Evolutionary conservation across 306 rosid genomes (phyloP).

Genomic region (Sphenostylis stenocarpa): DNA sequence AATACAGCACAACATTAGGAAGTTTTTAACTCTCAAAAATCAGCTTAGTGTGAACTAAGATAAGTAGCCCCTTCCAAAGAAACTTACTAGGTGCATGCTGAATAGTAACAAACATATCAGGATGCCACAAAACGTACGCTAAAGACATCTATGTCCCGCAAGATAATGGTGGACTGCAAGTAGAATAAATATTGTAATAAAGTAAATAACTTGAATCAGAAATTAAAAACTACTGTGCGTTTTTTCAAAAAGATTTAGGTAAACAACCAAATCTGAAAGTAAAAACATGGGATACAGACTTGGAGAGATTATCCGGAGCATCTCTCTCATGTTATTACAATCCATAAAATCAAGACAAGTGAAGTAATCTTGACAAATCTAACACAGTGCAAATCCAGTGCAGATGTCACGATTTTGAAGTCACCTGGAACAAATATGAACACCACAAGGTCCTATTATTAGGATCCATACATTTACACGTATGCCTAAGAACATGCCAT

Average conservation of each 20-base stretch:
- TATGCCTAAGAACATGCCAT: background rate
- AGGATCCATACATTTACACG: background rate
- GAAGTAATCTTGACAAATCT: conserved; percentile 5
- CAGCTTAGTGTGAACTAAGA: background rate
- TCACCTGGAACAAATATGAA: conserved; percentile 47
- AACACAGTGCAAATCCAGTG: conserved; percentile 16
- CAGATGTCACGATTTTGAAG: conserved; percentile 17
- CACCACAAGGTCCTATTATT: background rate
- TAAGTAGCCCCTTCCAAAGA: background rate
- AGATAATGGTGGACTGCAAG: background rate
- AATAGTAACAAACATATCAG: background rate
- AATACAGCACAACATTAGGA: background rate
- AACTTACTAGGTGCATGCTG: background rate
- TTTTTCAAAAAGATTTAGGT: background rate
- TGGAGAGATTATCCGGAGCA: conserved; percentile 10
- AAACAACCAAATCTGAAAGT: conserved; percentile 22
- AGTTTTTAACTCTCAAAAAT: background rate
- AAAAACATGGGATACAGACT: background rate
- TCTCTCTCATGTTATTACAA: conserved; percentile 43
- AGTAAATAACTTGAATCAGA: background rate
- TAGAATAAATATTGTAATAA: background rate
- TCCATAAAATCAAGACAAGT: conserved; percentile 18
- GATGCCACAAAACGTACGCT: background rate
- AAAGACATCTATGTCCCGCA: background rate
- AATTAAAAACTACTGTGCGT: background rate